A percentile compares a stretch with the other conserved stretches of the same genome.
Evolutionary conservation across 1,284 basidiomycete species (phyloP).

Genomic region (Ustilago xerochloae): DNA sequence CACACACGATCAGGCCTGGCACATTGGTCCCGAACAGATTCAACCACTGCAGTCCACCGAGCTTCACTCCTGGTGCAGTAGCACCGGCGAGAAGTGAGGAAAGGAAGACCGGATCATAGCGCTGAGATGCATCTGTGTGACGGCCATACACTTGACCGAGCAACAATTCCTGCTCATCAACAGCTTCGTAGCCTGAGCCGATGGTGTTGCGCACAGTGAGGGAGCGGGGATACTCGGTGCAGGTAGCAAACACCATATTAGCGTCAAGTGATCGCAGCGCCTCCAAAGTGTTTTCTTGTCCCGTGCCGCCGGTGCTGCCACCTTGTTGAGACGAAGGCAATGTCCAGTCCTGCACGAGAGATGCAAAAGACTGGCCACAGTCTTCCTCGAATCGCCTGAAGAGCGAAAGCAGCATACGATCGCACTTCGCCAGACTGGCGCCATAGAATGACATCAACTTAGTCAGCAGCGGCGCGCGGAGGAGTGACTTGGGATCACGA

Average conservation of each 20-base stretch:
- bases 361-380: slow-evolving; percentile 74
- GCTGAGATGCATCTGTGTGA: slow-evolving; percentile 26
- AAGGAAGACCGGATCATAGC: slow-evolving; percentile 85
- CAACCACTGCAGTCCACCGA: slow-evolving; percentile 81
- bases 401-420: slow-evolving; percentile 77
- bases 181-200: slow-evolving; percentile 24
- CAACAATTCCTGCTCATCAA: not conserved
- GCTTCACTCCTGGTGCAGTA: slow-evolving; percentile 72
- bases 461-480: slow-evolving; percentile 82
- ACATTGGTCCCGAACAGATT: slow-evolving; percentile 84
- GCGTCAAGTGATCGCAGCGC: slow-evolving; percentile 80
- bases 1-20: slow-evolving; percentile 79
- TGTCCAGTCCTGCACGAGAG: slow-evolving; percentile 38
- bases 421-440: slow-evolving; percentile 76
- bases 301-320: not conserved
- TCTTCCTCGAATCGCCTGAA: slow-evolving; percentile 82
- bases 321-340: slow-evolving; percentile 15
- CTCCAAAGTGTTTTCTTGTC: slow-evolving; percentile 70
- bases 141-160: slow-evolving; percentile 36
- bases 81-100: slow-evolving; percentile 77
- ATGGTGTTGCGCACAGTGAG: slow-evolving; percentile 18
- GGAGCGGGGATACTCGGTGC: slow-evolving; percentile 76
- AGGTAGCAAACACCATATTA: slow-evolving; percentile 77
- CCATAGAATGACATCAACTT: slow-evolving; percentile 80
- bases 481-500: slow-evolving; percentile 80